Percentiles rank a stretch among this genome's conserved stretches.
These are phyloP conservation scores for Xanthoconium stramineum DNA, from an alignment of 768 basidiomycete species.

Conservation along the genomic window DNA sequence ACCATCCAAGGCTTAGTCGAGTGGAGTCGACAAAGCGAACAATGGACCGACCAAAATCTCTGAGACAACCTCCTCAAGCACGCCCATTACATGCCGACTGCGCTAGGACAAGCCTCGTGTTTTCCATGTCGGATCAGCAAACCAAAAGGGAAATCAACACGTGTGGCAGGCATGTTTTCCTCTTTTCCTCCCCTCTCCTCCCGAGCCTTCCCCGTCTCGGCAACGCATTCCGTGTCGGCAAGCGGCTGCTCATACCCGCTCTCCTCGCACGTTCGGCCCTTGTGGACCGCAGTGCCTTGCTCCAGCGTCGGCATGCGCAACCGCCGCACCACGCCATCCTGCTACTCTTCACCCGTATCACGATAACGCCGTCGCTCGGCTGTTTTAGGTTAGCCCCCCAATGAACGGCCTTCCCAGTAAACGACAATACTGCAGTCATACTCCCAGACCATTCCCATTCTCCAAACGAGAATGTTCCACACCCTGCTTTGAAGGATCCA, in stretches of 20 bases:
- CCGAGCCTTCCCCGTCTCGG: conserved; percentile 6
- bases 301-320: conserved; percentile 6
- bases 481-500: neutral
- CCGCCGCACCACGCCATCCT: neutral
- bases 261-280: conserved; percentile 3
- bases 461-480: neutral
- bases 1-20: neutral
- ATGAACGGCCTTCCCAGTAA: neutral
- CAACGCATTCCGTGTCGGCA: conserved; percentile 7
- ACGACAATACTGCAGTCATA: neutral
- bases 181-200: conserved; percentile 15
- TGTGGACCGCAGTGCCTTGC: neutral
- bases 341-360: neutral
- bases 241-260: conserved; percentile 11
- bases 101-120: conserved; percentile 18
- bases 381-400: neutral
- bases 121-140: conserved; percentile 19
- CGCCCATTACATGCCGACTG: conserved; percentile 14
- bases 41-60: neutral
- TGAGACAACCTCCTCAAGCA: conserved; percentile 15
- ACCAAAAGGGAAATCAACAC: conserved; percentile 21
- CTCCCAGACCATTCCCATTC: neutral
- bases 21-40: neutral
- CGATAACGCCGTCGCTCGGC: neutral
- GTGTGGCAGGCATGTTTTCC: conserved; percentile 23